Conservation (phyloP, 164 flowering plant species). For the Cinnamomum micranthum region DNA sequence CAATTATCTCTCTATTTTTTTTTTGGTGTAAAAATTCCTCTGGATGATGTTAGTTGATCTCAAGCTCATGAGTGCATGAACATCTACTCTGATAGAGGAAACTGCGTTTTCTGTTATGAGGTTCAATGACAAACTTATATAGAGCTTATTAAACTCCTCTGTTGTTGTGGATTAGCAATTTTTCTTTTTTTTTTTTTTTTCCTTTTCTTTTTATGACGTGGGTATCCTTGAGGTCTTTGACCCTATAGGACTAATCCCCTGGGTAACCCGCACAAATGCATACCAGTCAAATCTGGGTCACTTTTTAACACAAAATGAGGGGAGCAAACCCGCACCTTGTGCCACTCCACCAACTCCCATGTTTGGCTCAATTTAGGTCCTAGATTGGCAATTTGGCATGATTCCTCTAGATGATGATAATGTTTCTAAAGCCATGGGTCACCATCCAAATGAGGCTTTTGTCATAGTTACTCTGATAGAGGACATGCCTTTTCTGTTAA, state of each 20-base stretch:
- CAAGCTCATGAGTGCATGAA: slow-evolving; percentile 18
- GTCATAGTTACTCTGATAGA: slow-evolving; percentile 50
- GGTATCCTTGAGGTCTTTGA: too few relatives aligned
- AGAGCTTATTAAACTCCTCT: background rate
- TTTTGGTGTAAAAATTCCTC: background rate
- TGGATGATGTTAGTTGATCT: slow-evolving; percentile 9
- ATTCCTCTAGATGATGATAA: slow-evolving; percentile 14
- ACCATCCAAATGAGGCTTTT: slow-evolving; percentile 24
- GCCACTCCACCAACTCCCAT: background rate
- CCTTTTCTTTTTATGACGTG: too few relatives aligned
- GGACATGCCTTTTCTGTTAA: background rate
- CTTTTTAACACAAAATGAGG: too few relatives aligned
- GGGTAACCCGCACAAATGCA: too few relatives aligned
- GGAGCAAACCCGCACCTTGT: too few relatives aligned
- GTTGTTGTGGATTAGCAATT: background rate
- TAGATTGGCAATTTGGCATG: background rate
- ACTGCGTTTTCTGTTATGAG: background rate
- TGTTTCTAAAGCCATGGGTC: slow-evolving; percentile 20
- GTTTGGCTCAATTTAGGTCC: background rate
- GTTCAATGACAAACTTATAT: background rate
- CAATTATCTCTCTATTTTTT: too few relatives aligned
- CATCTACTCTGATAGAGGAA: slow-evolving; percentile 30
- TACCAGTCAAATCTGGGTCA: too few relatives aligned
- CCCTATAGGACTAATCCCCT: too few relatives aligned
- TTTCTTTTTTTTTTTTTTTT: too few relatives aligned